Percentiles rank a stretch among this genome's conserved stretches.
These are phyloP conservation scores for Leptosphaerulina australis DNA, from an alignment of 2,329 filamentous ascomycete species.

Conservation along the genomic window DNA sequence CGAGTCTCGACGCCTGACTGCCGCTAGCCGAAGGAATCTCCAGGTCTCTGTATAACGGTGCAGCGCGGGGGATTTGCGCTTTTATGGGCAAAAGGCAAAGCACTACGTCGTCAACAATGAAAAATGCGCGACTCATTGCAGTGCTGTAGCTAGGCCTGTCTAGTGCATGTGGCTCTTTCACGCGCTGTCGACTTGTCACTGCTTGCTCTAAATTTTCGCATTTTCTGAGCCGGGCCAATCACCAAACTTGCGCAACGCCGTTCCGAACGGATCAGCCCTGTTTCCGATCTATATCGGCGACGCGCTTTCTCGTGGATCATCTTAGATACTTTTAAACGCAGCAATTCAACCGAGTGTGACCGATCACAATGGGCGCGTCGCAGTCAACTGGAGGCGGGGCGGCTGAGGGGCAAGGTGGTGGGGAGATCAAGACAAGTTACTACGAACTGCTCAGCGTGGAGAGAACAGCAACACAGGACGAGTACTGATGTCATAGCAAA, in stretches of 20 bases:
- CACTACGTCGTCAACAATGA: slow-evolving; percentile 18
- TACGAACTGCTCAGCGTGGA: slow-evolving; percentile 83
- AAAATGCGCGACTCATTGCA: slow-evolving; percentile 11
- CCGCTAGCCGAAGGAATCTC: slow-evolving; percentile 8
- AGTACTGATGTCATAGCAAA: slow-evolving; percentile 57
- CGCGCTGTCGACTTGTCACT: slow-evolving; percentile 15
- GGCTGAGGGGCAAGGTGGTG: slow-evolving; percentile 25
- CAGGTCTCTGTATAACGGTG: neutral
- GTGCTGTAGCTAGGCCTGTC: slow-evolving; percentile 21
- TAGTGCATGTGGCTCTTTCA: slow-evolving; percentile 15
- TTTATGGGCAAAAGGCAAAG: slow-evolving; percentile 20
- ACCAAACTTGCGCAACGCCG: slow-evolving; percentile 20
- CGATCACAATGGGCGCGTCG: slow-evolving; percentile 52
- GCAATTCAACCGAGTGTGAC: slow-evolving; percentile 15
- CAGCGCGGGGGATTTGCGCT: slow-evolving; percentile 4
- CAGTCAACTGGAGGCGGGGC: slow-evolving; percentile 50
- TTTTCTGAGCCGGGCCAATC: slow-evolving; percentile 23
- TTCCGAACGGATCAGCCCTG: slow-evolving; percentile 13
- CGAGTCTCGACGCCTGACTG: slow-evolving; percentile 2
- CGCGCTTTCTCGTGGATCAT: slow-evolving; percentile 4
- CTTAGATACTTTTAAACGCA: slow-evolving; percentile 16
- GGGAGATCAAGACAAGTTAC: slow-evolving; percentile 71
- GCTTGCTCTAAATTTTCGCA: slow-evolving; percentile 19
- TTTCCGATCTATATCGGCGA: slow-evolving; percentile 12
- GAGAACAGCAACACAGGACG: slow-evolving; percentile 75